These are phyloP conservation scores for Aspergillus latus DNA, from an alignment of 2,329 filamentous ascomycete genomes.

Conservation along the genomic window DNA sequence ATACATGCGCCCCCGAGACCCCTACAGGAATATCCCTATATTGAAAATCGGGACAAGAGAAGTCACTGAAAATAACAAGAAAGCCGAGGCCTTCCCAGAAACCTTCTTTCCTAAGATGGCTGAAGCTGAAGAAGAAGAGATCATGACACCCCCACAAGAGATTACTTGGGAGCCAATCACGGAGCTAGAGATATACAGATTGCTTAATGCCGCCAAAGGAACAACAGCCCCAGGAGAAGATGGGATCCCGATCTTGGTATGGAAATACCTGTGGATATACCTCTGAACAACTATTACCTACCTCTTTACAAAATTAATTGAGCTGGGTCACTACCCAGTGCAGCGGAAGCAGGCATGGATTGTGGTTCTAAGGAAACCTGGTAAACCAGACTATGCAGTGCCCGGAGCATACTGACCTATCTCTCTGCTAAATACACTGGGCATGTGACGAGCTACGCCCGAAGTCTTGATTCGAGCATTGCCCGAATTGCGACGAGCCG, in stretches of 20 bases:
- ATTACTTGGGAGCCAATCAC: conserved; percentile 21
- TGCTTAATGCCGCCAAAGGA: conserved; percentile 18
- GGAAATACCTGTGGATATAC: conserved; percentile 14
- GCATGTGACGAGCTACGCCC: no score
- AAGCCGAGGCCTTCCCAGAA: conserved; percentile 20
- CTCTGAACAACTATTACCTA: conserved; percentile 6
- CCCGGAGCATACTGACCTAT: conserved; percentile 28
- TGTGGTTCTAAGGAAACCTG: conserved; percentile 26
- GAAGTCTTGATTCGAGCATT: no score
- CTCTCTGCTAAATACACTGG: conserved; percentile 26
- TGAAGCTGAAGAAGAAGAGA: neutral
- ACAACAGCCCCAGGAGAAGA: conserved; percentile 18
- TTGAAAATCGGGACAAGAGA: conserved; percentile 15
- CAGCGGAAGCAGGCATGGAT: conserved; percentile 23
- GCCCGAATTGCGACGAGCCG: no score
- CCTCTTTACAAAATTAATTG: conserved; percentile 18
- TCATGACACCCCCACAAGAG: neutral
- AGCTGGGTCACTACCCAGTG: conserved; percentile 21
- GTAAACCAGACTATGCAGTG: conserved; percentile 27
- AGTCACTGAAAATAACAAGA: conserved; percentile 20
- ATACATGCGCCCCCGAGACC: conserved; percentile 17
- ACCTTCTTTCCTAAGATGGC: conserved; percentile 22
- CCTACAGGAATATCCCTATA: conserved; percentile 18
- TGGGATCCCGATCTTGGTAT: conserved; percentile 10
- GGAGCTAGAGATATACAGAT: conserved; percentile 18